These are phyloP conservation scores for Simmondsia chinensis DNA, from an alignment of 148 eudicot genomes.

Conservation along the genomic window DNA sequence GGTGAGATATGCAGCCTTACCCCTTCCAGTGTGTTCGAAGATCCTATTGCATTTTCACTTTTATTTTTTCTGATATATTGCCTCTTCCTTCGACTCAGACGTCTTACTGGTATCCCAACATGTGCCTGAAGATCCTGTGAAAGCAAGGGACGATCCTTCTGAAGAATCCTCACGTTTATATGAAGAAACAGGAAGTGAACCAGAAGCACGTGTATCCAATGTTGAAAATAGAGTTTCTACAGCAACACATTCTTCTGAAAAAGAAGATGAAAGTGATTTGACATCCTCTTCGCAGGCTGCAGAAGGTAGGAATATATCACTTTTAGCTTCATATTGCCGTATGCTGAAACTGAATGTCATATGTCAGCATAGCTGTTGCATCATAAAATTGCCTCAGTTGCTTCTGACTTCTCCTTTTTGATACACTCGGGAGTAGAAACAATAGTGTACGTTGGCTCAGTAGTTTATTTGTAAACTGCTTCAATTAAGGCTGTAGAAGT, in stretches of 20 bases:
- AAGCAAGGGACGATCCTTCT: conserved; percentile 10
- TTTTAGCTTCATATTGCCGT: too few relatives aligned
- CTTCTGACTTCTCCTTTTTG: too few relatives aligned
- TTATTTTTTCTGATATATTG: conserved; percentile 6
- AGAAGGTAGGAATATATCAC: too few relatives aligned
- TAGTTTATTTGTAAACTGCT: too few relatives aligned
- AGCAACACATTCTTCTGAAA: conserved; percentile 11
- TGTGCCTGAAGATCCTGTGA: conserved; percentile 12
- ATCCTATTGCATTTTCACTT: not conserved
- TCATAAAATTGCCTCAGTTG: too few relatives aligned
- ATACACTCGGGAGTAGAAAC: too few relatives aligned
- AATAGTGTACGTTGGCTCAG: too few relatives aligned
- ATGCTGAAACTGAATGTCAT: too few relatives aligned
- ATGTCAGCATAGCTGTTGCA: too few relatives aligned
- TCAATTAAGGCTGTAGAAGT: too few relatives aligned
- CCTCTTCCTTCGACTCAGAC: conserved; percentile 10
- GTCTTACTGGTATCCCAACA: conserved; percentile 12
- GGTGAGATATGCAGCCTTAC: too few relatives aligned
- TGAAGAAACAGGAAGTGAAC: conserved; percentile 17
- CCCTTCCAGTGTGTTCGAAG: not conserved
- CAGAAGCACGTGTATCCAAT: conserved; percentile 3
- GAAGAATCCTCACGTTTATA: conserved; percentile 12
- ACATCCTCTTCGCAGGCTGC: not conserved
- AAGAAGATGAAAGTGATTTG: not conserved
- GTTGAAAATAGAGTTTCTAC: conserved; percentile 9